Conservation (phyloP, 2,329 filamentous ascomycete species). For the Ceratocystis papillata region DNA sequence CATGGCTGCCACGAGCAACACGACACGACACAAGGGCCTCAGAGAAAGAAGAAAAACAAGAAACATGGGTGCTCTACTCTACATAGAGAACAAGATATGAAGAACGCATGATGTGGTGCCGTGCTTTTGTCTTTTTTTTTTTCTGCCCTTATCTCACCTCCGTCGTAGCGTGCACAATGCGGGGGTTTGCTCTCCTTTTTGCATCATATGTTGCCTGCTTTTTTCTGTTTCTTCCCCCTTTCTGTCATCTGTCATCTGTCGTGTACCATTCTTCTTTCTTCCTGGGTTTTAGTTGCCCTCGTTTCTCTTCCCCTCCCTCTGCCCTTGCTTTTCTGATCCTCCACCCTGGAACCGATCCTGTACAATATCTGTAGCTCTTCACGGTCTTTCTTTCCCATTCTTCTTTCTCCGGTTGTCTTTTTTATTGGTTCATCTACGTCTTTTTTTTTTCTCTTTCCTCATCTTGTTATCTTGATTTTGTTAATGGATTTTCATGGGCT, state of each 20-base stretch:
- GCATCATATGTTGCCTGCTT: not conserved
- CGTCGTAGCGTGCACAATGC: not conserved
- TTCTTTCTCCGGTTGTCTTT: not conserved
- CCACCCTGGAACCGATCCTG: not conserved
- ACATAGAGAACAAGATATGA: constrained; percentile 12
- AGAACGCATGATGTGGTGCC: not conserved
- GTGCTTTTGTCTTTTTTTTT: constrained; percentile 2
- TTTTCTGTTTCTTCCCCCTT: not conserved
- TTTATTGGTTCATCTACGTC: not conserved
- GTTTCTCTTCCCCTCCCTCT: not conserved
- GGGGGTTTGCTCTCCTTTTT: not conserved
- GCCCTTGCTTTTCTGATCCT: not conserved
- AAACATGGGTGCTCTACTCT: not conserved
- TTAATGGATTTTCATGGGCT: not conserved
- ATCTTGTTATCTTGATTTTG: not conserved
- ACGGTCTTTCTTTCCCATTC: not conserved
- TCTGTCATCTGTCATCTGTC: not conserved
- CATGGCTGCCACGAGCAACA: not conserved
- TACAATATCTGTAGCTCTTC: constrained; percentile 6
- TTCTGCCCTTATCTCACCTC: not conserved
- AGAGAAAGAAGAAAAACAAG: not conserved
- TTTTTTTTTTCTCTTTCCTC: constrained; percentile 8
- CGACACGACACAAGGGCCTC: not conserved
- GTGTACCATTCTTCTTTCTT: not conserved
- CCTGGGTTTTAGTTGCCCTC: not conserved